phyloP scores from a whole-genome alignment of 208 protist species.

The Trypanosoma mega region DNA sequence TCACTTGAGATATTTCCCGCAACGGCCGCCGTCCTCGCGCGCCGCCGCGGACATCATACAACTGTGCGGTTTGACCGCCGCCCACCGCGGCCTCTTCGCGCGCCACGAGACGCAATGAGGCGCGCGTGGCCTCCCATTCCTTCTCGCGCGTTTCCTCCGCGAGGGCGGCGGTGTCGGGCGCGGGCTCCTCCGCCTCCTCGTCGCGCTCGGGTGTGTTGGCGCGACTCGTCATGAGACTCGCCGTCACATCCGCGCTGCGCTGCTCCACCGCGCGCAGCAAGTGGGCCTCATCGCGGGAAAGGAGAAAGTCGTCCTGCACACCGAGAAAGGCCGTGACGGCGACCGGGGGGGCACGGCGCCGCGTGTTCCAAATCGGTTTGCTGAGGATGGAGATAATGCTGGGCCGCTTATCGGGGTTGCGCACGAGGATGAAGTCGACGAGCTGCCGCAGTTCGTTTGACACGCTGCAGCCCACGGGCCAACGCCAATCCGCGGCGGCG shows the following conservation, averaged over 20 bases:
- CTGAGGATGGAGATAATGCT: constrained; percentile 60
- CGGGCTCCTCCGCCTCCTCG: neutral
- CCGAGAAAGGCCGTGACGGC: constrained; percentile 75
- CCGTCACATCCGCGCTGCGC: constrained; percentile 71
- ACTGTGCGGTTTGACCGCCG: constrained; percentile 58
- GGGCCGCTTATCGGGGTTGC: constrained; percentile 54
- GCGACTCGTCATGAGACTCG: constrained; percentile 55
- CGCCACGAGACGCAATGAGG: constrained; percentile 77
- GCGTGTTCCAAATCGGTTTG: constrained; percentile 59
- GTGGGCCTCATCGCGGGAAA: constrained; percentile 76
- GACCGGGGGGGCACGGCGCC: constrained; percentile 67
- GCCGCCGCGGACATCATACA: constrained; percentile 86
- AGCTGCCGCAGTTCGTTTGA: constrained; percentile 64
- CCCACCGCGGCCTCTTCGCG: constrained; percentile 51
- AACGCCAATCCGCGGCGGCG: constrained; percentile 70
- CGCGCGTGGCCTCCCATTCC: constrained; percentile 1
- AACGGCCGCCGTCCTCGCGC: constrained; percentile 58
- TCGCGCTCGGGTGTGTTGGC: constrained; percentile 31
- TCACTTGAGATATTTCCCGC: constrained; percentile 79
- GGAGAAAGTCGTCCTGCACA: constrained; percentile 81
- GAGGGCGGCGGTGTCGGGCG: constrained; percentile 8
- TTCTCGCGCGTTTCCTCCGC: neutral
- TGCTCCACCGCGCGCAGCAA: constrained; percentile 83
- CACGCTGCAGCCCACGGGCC: constrained; percentile 57
- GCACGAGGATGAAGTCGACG: constrained; percentile 65